phyloP scores from a whole-genome alignment of 1,284 basidiomycete genomes.

The Puccinia triticina region DNA sequence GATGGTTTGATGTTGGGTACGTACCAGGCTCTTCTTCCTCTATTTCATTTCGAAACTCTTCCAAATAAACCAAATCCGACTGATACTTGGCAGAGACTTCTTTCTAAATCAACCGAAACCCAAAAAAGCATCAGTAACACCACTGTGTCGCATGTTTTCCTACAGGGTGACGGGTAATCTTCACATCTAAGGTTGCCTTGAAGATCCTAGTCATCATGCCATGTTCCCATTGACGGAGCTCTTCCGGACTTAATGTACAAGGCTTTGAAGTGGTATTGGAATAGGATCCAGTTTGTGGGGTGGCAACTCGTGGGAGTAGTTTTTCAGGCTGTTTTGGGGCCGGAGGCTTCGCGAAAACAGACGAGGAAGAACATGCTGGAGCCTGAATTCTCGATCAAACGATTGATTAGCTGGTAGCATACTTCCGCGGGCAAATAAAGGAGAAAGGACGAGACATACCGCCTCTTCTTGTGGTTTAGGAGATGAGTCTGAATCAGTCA shows the following conservation, averaged over 20 bases:
- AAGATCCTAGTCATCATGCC: constrained; percentile 36
- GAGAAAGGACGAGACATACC: neutral
- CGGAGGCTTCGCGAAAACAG: neutral
- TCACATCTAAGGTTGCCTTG: constrained; percentile 44
- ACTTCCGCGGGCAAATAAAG: neutral
- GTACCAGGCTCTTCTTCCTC: constrained; percentile 46
- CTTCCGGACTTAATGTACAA: constrained; percentile 16
- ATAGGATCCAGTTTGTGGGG: neutral
- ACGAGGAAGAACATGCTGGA: neutral
- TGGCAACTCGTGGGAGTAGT: neutral
- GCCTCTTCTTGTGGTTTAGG: constrained; percentile 7
- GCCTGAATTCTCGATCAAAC: neutral
- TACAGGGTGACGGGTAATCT: neutral
- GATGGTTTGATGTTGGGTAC: neutral
- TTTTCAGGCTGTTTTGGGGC: neutral
- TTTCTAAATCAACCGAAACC: neutral
- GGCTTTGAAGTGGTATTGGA: neutral
- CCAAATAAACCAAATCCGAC: constrained; percentile 35
- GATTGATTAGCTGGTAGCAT: neutral
- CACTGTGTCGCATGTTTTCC: neutral
- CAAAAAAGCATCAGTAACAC: neutral
- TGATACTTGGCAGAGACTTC: constrained; percentile 14
- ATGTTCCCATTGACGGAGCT: constrained; percentile 47
- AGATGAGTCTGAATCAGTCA: neutral
- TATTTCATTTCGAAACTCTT: constrained; percentile 39